Base-by-base conservation (phyloP, 106 monocot genomes). In the Dendrobium catenatum region DNA sequence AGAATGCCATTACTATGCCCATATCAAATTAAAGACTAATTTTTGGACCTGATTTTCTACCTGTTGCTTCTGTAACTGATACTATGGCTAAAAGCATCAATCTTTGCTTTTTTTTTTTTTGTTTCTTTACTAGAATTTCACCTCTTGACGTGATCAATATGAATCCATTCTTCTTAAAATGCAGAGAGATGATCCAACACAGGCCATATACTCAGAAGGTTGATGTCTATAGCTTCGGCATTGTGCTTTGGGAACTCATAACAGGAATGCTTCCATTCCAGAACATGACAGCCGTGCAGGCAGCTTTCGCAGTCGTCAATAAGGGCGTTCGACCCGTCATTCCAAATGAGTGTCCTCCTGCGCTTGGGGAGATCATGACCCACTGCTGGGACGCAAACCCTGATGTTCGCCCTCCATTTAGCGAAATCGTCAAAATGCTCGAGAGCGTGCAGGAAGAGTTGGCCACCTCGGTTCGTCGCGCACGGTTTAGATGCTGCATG, bases 181-280 rank as follows among this genome's bases (percentile, higher is more conserved):
- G 81, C 86, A 91, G 91, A 56, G 91, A 91, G 83, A 87, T 91
- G 91, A 89, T 91, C 76, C 91, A 91, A 76, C 91, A 91, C 73
- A 84, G 91, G 61, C 91, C 88, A 18, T 91, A 91, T 79, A 88
- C 82, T 79, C 91, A 91, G 68, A 91, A 91, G 75, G 91, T 91
- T 15, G 91, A 91, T 77, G 91, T 91, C 33, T 91, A 91, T 59
- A 91, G 89, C 82, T 91, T 91, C 41, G 89, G 91, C 18, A 89
- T 91, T 5, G 89, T 91, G 76, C 79, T 91, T 17, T 91, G 88
- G 91, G 91, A 91, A 81, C 87, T 91, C 8, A 85, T 91, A 51
- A 91, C 91, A 1, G 91, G 91, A 75, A 89, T 87, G 86, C 86
- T 91, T 17, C 91, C 91, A 6, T 91, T 91, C 78, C 85, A 86